Conservation (phyloP, 2,329 filamentous ascomycete species). For the Aspergillus pseudoglaucus region DNA sequence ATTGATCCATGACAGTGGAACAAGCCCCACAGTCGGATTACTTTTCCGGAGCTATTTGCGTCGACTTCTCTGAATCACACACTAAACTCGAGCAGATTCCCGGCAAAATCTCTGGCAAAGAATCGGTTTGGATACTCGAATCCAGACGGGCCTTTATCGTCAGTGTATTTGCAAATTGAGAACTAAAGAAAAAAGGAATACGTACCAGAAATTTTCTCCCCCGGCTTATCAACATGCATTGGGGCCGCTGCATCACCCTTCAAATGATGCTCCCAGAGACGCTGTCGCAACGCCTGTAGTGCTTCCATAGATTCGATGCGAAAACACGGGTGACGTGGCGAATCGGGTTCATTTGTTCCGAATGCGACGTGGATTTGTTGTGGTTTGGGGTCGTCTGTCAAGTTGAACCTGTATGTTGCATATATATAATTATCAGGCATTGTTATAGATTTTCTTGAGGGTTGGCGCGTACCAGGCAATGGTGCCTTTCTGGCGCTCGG, state of each 20-base stretch:
- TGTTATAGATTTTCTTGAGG: conserved; percentile 8
- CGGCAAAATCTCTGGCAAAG: conserved; percentile 55
- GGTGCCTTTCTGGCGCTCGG: conserved; percentile 44
- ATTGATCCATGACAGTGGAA: not conserved
- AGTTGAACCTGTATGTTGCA: conserved; percentile 44
- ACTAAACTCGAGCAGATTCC: conserved; percentile 50
- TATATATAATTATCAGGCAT: not conserved
- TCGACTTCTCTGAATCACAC: conserved; percentile 21
- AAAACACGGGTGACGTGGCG: conserved; percentile 55
- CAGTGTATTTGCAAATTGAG: conserved; percentile 27
- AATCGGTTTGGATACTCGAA: conserved; percentile 57
- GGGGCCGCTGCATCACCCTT: conserved; percentile 47
- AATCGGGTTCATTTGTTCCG: conserved; percentile 37
- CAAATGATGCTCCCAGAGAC: conserved; percentile 48
- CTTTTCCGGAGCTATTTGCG: not conserved
- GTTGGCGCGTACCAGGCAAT: conserved; percentile 47
- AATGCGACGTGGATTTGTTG: conserved; percentile 53
- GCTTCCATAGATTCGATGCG: conserved; percentile 43
- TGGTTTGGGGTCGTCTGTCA: conserved; percentile 43
- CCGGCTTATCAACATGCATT: conserved; percentile 50
- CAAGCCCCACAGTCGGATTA: not conserved
- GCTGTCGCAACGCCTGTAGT: conserved; percentile 43
- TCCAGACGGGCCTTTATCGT: conserved; percentile 32
- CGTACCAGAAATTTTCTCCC: conserved; percentile 39
- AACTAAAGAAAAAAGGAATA: conserved; percentile 1